Percentiles rank a stretch among this genome's conserved stretches.
Conservation (phyloP, 2,329 filamentous ascomycete genomes). For the Ustilaginoidea virens region DNA sequence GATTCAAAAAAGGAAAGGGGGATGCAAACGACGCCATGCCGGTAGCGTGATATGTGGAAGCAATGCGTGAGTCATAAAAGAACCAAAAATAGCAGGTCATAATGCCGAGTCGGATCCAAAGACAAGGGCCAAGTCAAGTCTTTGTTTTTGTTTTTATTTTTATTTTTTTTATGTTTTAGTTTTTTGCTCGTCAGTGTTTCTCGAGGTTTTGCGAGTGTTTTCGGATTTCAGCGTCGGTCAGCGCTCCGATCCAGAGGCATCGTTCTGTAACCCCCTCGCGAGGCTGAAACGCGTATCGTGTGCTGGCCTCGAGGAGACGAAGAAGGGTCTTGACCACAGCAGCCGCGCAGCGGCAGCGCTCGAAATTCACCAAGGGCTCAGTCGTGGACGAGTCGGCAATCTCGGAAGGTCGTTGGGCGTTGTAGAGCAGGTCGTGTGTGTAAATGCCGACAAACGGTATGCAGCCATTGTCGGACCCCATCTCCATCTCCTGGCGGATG, state of each 20-base stretch:
- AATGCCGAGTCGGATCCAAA: too few species aligned
- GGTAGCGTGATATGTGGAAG: too few species aligned
- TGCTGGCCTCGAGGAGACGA: slow-evolving; percentile 64
- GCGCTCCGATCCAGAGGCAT: slow-evolving; percentile 72
- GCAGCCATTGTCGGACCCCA: slow-evolving; percentile 50
- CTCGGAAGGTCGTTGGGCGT: slow-evolving; percentile 62
- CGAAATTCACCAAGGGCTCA: slow-evolving; percentile 66
- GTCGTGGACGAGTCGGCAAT: slow-evolving; percentile 51
- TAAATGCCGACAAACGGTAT: slow-evolving; percentile 77
- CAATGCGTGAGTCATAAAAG: too few species aligned
- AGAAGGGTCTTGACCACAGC: slow-evolving; percentile 66
- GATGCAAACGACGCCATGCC: too few species aligned
- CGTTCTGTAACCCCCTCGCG: slow-evolving; percentile 64
- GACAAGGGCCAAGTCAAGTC: too few species aligned
- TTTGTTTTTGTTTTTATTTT: too few species aligned
- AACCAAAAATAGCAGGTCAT: too few species aligned
- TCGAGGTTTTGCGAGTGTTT: slow-evolving; percentile 35
- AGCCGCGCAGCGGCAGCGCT: slow-evolving; percentile 62
- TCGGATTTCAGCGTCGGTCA: slow-evolving; percentile 61
- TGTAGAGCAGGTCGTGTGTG: slow-evolving; percentile 71
- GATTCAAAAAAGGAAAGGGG: slow-evolving; percentile 2
- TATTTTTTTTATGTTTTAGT: too few species aligned
- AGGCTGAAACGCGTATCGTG: slow-evolving; percentile 56
- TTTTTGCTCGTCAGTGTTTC: too few species aligned
- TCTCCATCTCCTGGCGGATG: slow-evolving; percentile 66